Conservation (phyloP, 139 green algal genomes). For the Pleodorina starrii region DNA sequence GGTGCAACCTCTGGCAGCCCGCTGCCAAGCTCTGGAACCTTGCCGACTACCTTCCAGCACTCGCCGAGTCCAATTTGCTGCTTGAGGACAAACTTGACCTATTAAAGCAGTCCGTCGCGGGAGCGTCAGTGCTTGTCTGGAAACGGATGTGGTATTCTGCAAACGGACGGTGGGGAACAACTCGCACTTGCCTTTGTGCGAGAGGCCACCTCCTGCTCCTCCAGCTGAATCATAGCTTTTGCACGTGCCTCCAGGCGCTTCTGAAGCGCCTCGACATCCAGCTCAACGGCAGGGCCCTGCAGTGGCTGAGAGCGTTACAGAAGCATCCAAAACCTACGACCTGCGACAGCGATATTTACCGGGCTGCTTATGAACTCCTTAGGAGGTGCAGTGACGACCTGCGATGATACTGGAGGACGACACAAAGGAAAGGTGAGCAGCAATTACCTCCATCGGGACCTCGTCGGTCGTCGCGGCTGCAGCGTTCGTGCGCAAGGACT, state of each 20-base stretch:
- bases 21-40: slow-evolving; percentile 39
- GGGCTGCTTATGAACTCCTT: neutral
- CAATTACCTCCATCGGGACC: too few species aligned
- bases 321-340: neutral
- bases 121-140: neutral
- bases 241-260: slow-evolving; percentile 45
- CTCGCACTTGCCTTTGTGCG: slow-evolving; percentile 21
- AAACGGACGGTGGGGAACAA: neutral
- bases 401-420: neutral
- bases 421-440: too few species aligned
- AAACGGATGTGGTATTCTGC: neutral
- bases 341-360: neutral
- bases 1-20: slow-evolving; percentile 49
- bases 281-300: neutral
- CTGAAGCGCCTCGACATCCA: slow-evolving; percentile 37
- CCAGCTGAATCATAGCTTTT: slow-evolving; percentile 54
- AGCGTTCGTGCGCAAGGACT: too few species aligned
- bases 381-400: neutral
- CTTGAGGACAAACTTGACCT: slow-evolving; percentile 47
- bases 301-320: neutral
- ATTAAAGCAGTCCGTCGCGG: neutral
- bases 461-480: too few species aligned
- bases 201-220: slow-evolving; percentile 42
- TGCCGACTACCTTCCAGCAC: slow-evolving; percentile 49
- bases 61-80: slow-evolving; percentile 44